phyloP scores from a whole-genome alignment of 2,329 filamentous ascomycete genomes.

The Zymoseptoria crescenta region DNA sequence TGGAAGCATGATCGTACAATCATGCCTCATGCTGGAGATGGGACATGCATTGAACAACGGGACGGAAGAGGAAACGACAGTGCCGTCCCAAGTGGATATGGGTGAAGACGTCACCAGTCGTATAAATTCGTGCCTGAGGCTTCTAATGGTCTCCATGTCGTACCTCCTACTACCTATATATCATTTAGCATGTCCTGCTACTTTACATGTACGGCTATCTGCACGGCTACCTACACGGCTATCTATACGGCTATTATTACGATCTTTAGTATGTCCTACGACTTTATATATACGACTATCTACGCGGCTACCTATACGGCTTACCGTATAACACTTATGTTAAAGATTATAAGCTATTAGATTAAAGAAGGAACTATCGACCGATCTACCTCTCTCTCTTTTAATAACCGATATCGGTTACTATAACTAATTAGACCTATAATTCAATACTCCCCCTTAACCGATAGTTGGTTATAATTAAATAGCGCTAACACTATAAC shows the following conservation, averaged over 20 bases:
- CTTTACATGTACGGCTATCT: too few species aligned
- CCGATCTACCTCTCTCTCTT: too few species aligned
- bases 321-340: too few species aligned
- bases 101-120: not conserved
- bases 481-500: not conserved
- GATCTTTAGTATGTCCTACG: too few species aligned
- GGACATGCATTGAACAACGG: not conserved
- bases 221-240: too few species aligned
- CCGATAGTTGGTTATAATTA: not conserved
- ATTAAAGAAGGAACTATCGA: too few species aligned
- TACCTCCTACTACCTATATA: too few species aligned
- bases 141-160: not conserved
- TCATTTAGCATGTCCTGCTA: too few species aligned
- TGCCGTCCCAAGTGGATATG: not conserved
- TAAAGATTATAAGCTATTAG: too few species aligned
- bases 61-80: not conserved
- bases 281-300: too few species aligned
- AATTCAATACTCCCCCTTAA: not conserved
- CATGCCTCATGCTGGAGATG: constrained; percentile 19
- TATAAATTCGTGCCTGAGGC: not conserved
- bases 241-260: too few species aligned
- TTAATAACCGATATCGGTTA: not conserved
- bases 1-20: constrained; percentile 23
- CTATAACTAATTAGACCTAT: not conserved
- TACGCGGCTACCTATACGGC: too few species aligned